Percentiles rank a stretch among this genome's conserved stretches.
phyloP scores from a whole-genome alignment of 306 rosid genomes.

The Abrus pulchellus region DNA sequence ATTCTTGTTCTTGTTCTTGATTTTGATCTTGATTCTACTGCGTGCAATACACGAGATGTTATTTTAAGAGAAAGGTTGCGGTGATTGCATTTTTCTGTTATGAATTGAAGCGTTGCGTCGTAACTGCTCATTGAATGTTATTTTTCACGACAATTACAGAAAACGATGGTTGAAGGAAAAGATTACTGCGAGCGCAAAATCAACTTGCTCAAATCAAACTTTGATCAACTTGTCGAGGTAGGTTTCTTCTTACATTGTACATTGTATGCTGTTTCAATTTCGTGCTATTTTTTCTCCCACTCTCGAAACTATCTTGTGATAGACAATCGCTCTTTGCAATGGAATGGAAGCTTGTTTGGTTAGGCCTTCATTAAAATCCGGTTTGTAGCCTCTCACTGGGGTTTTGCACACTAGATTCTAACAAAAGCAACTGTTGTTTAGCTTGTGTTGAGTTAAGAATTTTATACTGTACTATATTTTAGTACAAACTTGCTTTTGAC shows the following conservation, averaged over 20 bases:
- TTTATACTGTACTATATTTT: background rate
- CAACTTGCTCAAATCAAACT: slow-evolving; percentile 86
- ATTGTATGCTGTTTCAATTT: background rate
- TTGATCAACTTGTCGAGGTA: slow-evolving; percentile 95
- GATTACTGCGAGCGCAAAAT: slow-evolving; percentile 93
- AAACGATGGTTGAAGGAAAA: slow-evolving; percentile 85
- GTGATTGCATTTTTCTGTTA: too few relatives aligned
- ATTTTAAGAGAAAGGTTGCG: too few relatives aligned
- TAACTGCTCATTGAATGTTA: background rate
- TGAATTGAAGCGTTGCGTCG: too few relatives aligned
- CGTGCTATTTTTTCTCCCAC: background rate
- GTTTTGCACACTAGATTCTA: too few relatives aligned
- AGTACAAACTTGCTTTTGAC: background rate
- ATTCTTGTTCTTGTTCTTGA: too few relatives aligned
- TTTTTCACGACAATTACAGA: slow-evolving; percentile 52
- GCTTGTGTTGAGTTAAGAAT: background rate
- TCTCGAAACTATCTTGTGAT: background rate
- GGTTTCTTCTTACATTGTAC: background rate
- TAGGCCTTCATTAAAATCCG: too few relatives aligned
- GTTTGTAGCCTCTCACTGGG: too few relatives aligned
- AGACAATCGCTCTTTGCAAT: background rate
- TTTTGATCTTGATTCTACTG: too few relatives aligned
- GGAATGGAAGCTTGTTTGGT: background rate
- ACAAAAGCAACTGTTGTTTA: too few relatives aligned
- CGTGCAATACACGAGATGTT: too few relatives aligned